These are phyloP conservation scores for Aristolochia contorta DNA, from an alignment of 164 flowering plant species.

Conservation along the genomic window DNA sequence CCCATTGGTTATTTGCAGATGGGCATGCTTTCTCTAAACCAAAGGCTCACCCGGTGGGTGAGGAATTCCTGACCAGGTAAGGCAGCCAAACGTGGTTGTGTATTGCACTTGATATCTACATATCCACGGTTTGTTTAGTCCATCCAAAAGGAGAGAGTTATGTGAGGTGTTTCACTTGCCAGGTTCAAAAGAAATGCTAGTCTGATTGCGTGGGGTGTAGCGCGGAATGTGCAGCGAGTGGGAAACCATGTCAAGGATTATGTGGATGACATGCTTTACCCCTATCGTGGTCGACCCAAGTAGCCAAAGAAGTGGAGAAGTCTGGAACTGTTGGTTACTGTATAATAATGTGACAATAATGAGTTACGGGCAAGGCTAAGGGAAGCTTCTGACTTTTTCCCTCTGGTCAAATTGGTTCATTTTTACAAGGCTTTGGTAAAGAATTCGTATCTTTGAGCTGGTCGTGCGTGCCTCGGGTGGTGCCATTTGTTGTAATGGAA, in stretches of 20 bases:
- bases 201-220: slow-evolving; percentile 67
- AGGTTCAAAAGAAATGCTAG: slow-evolving; percentile 68
- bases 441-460: too few species aligned
- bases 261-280: slow-evolving; percentile 60
- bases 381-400: too few species aligned
- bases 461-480: too few species aligned
- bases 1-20: slow-evolving; percentile 22
- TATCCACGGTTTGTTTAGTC: neutral
- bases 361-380: too few species aligned
- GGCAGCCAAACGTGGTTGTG: neutral
- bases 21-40: slow-evolving; percentile 32
- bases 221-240: slow-evolving; percentile 48
- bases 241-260: slow-evolving; percentile 50
- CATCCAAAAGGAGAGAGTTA: neutral
- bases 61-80: slow-evolving; percentile 61
- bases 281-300: slow-evolving; percentile 65
- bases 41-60: slow-evolving; percentile 32
- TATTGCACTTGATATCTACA: neutral
- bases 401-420: too few species aligned
- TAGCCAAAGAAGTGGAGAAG: slow-evolving; percentile 8
- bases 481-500: too few species aligned
- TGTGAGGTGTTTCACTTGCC: slow-evolving; percentile 10
- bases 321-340: neutral
- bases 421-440: too few species aligned
- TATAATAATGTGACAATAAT: too few species aligned